These are phyloP conservation scores for Kazachstania martiniae DNA, from an alignment of 805 yeast species.

Conservation along the genomic window DNA sequence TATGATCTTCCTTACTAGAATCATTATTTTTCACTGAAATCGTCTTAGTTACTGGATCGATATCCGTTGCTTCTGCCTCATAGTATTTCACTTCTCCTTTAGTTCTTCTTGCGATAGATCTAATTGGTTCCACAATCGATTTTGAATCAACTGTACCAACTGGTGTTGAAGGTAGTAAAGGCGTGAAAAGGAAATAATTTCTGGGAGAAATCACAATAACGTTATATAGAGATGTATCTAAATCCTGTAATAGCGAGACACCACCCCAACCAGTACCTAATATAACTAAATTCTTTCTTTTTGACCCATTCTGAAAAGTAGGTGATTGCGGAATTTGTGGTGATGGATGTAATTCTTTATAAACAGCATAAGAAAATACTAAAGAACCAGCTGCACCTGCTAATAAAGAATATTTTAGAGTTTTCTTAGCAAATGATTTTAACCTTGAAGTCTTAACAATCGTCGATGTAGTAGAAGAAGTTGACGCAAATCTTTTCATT, in stretches of 20 bases:
- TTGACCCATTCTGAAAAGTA: conserved; percentile 36
- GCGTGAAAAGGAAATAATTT: conserved; percentile 92
- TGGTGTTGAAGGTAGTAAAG: conserved; percentile 87
- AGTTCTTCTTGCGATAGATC: conserved; percentile 70
- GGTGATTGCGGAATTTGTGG: conserved; percentile 53
- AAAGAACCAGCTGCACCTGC: conserved; percentile 37
- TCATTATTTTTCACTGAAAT: conserved; percentile 45
- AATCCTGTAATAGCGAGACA: conserved; percentile 68
- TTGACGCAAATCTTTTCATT: background rate
- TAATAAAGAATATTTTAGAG: conserved; percentile 3
- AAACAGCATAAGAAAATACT: conserved; percentile 50
- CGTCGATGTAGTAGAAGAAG: background rate
- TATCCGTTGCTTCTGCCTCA: conserved; percentile 83
- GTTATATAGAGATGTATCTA: conserved; percentile 80
- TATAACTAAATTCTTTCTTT: conserved; percentile 44
- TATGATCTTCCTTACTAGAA: background rate
- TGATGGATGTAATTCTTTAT: conserved; percentile 51
- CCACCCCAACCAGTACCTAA: conserved; percentile 95
- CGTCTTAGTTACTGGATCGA: conserved; percentile 62
- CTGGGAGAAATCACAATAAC: conserved; percentile 89
- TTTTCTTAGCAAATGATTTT: background rate
- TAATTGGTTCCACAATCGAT: conserved; percentile 89
- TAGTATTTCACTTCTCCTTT: conserved; percentile 71
- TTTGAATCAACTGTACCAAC: conserved; percentile 85
- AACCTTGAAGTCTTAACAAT: too few species aligned